Evolutionary conservation across 768 basidiomycete genomes (phyloP), one percentile per base, ranked within the genome.

Genomic region (Tricholoma hemisulphureum): DNA sequence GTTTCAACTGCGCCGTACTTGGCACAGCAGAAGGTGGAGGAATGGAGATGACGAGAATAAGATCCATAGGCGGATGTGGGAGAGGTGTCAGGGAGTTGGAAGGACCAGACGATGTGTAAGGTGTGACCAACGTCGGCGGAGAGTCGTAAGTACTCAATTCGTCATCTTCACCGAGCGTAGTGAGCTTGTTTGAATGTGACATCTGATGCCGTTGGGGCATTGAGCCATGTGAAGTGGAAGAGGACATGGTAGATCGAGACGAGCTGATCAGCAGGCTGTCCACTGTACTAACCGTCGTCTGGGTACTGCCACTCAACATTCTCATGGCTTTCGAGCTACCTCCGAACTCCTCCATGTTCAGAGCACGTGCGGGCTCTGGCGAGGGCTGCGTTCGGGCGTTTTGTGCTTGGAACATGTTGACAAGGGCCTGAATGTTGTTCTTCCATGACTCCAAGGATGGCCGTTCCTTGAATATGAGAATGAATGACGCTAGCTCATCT

Each of bases 401-500:
- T 58, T 83, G 84, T 6, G 78, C 73, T 63, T 91, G 90, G 73
- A 88, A 88, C 66, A 82, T 75, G 55, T 79, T 79, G 39, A 98
- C 87, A 4, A 98, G 84, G 1, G 80, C 75, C 67, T 91, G 87
- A 61, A 99, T 90, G 57, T 89, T 89, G 52, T 79, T 81, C 69
- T 82, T 87, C 97, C 97, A 98, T 0, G 89, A 81, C 67, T 98
- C 93, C 57, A 97, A 80, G 2, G 89, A 89, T n/a, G 86, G 77
- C 28, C 91, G 85, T 55, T 98, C 93, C 67, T 88, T 90, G 82
- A 97, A 99, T 65, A 94, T 89, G 48, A 99, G 82, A 72, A 98
- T 96, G 75, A 99, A 98, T 51, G 90, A 91, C 60, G 97, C 95
- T 55, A 97, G 77, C 67, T 96, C 93, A 69, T 98, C 96, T 75